phyloP scores from a whole-genome alignment of 345 rosid genomes.

The Salix viminalis region DNA sequence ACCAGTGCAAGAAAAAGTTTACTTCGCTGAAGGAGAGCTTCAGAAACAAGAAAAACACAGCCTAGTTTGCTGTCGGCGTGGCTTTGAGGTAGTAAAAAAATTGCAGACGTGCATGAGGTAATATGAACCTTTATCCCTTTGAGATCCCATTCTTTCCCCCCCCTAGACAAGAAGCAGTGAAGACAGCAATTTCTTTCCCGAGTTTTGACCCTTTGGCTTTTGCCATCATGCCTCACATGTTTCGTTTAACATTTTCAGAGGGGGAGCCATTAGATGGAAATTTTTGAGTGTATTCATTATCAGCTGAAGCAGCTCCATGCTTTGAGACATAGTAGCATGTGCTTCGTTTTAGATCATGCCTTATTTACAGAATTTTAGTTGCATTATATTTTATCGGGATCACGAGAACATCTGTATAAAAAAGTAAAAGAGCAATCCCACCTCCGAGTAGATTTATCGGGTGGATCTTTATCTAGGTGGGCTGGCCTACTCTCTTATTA shows the following conservation, averaged over 20 bases:
- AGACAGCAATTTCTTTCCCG: neutral
- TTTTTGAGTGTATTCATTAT: neutral
- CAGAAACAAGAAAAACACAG: slow-evolving; percentile 64
- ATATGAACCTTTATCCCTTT: neutral
- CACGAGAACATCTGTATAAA: neutral
- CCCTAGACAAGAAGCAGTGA: neutral
- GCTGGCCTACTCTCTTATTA: too few relatives aligned
- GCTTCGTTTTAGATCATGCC: neutral
- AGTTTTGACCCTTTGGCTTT: neutral
- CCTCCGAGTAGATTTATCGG: neutral
- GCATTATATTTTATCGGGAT: neutral
- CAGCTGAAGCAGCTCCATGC: neutral
- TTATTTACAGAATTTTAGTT: neutral
- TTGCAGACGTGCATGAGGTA: neutral
- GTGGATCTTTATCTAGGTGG: neutral
- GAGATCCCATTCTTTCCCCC: neutral
- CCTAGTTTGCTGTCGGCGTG: slow-evolving; percentile 19
- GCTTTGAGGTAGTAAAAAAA: neutral
- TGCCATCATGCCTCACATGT: neutral
- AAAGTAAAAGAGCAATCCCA: neutral
- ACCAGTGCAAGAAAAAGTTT: slow-evolving; percentile 92
- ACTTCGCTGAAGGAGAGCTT: slow-evolving; percentile 73
- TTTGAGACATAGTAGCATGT: neutral
- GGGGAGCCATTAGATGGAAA: slow-evolving; percentile 4
- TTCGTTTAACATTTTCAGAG: neutral